A percentile compares a stretch with the other conserved stretches of the same genome.
Conservation (phyloP, 306 rosid species). For the Calophaca sinica region DNA sequence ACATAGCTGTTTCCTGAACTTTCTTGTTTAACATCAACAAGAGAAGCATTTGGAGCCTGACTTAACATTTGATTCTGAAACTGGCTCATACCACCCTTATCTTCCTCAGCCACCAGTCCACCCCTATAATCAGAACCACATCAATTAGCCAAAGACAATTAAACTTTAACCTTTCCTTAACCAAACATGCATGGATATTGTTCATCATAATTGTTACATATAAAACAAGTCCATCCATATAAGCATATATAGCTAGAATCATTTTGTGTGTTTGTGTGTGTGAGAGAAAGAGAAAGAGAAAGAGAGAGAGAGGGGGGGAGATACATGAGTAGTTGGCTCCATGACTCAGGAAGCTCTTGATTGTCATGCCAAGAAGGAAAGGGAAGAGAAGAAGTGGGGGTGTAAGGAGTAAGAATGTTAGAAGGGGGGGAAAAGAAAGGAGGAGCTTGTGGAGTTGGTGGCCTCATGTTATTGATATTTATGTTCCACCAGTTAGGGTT, state of each 20-base stretch:
- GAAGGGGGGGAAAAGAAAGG: constrained; percentile 67
- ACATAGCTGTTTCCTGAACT: constrained; percentile 55
- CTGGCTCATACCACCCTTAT: constrained; percentile 57
- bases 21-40: constrained; percentile 76
- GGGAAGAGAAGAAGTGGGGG: constrained; percentile 57
- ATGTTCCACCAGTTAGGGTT: constrained; percentile 96
- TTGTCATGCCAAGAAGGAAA: constrained; percentile 66
- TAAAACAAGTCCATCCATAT: background rate
- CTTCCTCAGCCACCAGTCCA: constrained; percentile 76
- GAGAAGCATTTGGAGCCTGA: constrained; percentile 55
- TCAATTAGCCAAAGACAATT: background rate
- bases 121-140: constrained; percentile 55
- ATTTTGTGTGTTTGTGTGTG: background rate
- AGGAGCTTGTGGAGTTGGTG: constrained; percentile 58
- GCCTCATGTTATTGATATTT: constrained; percentile 72
- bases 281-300: background rate
- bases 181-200: background rate
- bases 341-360: constrained; percentile 86
- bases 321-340: constrained; percentile 92
- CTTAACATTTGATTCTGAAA: constrained; percentile 59
- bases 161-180: constrained; percentile 23
- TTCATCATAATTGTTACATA: no score
- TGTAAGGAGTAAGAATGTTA: constrained; percentile 52
- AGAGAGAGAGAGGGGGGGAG: constrained; percentile 2
- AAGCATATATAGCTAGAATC: background rate